Evolutionary conservation across 192 early-diverging fungal genomes (phyloP).

Genomic region (Podila minutissima): DNA sequence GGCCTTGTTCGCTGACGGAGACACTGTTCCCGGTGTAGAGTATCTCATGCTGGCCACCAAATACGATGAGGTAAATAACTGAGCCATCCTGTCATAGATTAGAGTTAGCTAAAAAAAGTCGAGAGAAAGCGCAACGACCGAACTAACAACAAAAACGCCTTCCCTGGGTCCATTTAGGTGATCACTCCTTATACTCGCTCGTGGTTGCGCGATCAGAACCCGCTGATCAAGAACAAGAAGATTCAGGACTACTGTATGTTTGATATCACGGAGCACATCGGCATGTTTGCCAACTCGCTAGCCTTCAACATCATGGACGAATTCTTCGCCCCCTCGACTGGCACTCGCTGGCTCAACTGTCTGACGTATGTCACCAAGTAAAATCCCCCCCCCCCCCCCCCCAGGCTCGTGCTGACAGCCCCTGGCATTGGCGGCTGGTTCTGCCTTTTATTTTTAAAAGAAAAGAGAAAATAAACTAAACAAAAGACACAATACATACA

Average conservation of each 20-base stretch:
- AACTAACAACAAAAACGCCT: background rate
- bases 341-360: background rate
- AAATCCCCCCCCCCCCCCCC: background rate
- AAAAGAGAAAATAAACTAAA: too few species aligned
- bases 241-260: constrained; percentile 13
- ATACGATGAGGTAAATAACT: background rate
- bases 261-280: background rate
- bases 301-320: constrained; percentile 5
- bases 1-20: background rate
- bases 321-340: background rate
- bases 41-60: constrained; percentile 10
- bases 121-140: too few species aligned
- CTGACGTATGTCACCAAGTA: background rate
- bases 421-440: too few species aligned
- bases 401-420: too few species aligned
- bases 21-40: constrained; percentile 14
- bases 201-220: constrained; percentile 6
- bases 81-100: too few species aligned
- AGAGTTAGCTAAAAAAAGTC: too few species aligned
- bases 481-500: too few species aligned
- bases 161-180: background rate
- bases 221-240: background rate
- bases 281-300: background rate
- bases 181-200: constrained; percentile 15
- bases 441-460: too few species aligned